These are phyloP conservation scores for Aspergillus fructus DNA, from an alignment of 2,329 filamentous ascomycete species.

Conservation along the genomic window DNA sequence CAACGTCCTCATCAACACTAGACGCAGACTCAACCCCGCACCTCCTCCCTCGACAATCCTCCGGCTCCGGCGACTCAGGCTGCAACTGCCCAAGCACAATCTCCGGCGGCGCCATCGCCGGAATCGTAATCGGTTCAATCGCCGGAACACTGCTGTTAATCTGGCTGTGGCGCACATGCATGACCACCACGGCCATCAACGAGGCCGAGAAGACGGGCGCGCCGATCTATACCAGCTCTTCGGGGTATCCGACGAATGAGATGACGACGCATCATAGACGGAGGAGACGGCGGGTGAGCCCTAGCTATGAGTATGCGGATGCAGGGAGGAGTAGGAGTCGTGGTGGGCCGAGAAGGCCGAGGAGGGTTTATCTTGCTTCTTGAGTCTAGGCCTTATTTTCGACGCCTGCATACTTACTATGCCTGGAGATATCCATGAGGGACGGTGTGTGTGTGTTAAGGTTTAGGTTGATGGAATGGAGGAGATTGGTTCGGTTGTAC, in stretches of 20 bases:
- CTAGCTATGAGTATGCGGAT: conserved; percentile 26
- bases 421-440: background rate
- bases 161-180: conserved; percentile 36
- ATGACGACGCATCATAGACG: conserved; percentile 20
- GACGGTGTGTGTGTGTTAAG: background rate
- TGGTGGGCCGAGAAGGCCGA: conserved; percentile 31
- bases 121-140: conserved; percentile 42
- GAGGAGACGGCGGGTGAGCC: conserved; percentile 18
- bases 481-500: no score
- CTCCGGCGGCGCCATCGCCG: conserved; percentile 37
- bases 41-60: conserved; percentile 13
- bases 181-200: conserved; percentile 2
- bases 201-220: conserved; percentile 18
- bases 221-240: conserved; percentile 17
- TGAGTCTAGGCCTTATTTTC: background rate
- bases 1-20: background rate
- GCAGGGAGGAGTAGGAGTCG: conserved; percentile 15
- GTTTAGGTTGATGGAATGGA: background rate
- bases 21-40: background rate
- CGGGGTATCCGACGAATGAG: conserved; percentile 25
- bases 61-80: conserved; percentile 4
- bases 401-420: no score
- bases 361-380: conserved; percentile 36
- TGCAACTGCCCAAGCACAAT: conserved; percentile 27
- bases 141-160: conserved; percentile 36